Conservation (phyloP, 129 eudicot genomes). For the sunflower (Helianthus annuus) region HanXRQr2.0-SUNRISE NC_035447.2:4377941-4378440, state of each 20-base stretch:
- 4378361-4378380: too few relatives aligned
- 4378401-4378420: too few relatives aligned
- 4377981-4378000: neutral
- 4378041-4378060: conserved; percentile 36
- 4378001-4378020: neutral
- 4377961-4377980: neutral
- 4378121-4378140: conserved; percentile 20
- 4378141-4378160: conserved; percentile 29
- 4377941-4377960: neutral
- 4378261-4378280: conserved; percentile 19
- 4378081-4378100: conserved; percentile 26
- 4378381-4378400: too few relatives aligned
- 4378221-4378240: conserved; percentile 31
- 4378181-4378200: conserved; percentile 21
- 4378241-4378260: conserved; percentile 23
- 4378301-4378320: neutral
- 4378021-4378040: conserved; percentile 16
- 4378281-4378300: neutral
- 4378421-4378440: too few relatives aligned
- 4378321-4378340: too few relatives aligned
- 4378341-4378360: too few relatives aligned
- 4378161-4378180: conserved; percentile 14
- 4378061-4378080: conserved; percentile 33
- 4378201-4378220: conserved; percentile 39
- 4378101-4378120: conserved; percentile 17